These are phyloP conservation scores for Heritiera littoralis DNA, from an alignment of 345 rosid genomes.

Conservation along the genomic window DNA sequence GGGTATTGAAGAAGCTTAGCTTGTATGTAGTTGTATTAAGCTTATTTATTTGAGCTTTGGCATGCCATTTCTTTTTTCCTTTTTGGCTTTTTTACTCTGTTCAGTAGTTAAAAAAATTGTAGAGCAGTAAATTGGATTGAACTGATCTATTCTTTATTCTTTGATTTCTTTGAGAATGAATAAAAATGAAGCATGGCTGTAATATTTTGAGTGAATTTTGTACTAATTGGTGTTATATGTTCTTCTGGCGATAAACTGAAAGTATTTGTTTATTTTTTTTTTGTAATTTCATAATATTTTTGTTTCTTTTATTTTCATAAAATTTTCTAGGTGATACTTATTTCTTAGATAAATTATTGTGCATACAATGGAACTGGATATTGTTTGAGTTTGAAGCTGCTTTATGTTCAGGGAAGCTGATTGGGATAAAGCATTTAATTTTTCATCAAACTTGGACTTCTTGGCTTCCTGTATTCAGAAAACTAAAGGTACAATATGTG, in stretches of 20 bases:
- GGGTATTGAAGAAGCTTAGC: background rate
- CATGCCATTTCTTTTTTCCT: background rate
- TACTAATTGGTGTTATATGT: background rate
- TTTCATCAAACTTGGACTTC: conserved; percentile 72
- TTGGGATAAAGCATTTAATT: conserved; percentile 83
- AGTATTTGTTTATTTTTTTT: background rate
- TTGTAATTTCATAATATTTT: background rate
- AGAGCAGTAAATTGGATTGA: background rate
- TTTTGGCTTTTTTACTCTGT: background rate
- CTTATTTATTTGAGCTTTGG: background rate
- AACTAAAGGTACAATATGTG: conserved; percentile 50
- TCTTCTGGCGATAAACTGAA: too few relatives aligned
- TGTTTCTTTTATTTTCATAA: background rate
- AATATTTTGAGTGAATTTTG: background rate
- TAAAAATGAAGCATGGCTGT: background rate
- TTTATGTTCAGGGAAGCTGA: conserved; percentile 71
- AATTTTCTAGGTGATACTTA: background rate
- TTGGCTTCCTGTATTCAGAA: conserved; percentile 58
- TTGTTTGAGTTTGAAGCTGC: conserved; percentile 18
- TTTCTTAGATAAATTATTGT: background rate
- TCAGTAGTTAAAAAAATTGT: conserved; percentile 1
- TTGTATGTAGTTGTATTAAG: background rate
- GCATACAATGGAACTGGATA: conserved; percentile 8
- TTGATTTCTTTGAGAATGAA: conserved; percentile 11
- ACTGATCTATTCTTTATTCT: conserved; percentile 11